Evolutionary conservation across 768 basidiomycete species (phyloP), one percentile per base, ranked within the genome.

Genomic region (Mycena pura): DNA sequence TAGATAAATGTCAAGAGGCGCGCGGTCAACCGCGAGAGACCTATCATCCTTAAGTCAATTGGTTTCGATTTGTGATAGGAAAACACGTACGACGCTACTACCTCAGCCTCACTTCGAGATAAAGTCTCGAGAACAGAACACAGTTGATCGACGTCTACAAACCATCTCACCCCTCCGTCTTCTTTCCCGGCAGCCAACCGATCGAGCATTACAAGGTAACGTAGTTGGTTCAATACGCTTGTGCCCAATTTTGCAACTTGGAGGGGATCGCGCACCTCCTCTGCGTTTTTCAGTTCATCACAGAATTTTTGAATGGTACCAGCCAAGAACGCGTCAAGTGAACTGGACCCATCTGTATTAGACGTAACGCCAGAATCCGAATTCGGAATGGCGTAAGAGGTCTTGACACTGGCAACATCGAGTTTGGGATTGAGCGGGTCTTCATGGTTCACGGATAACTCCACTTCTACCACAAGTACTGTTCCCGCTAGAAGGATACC

Each of bases 401-500:
- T 90, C 71, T 91, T 93, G 65, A 91, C 84, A 38, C 77, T 82
- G 0, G 82, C 80, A 22, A 87, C 81, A 21, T 72, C 73, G 24
- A 87, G 67, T 13, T 60, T 71, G 5, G 84, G 80, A 19, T 69
- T 69, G 15, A 69, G 63, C 0, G 76, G 70, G 43, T 81, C 70
- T 11, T 70, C 69, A 22, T 72, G 76, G 60, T 83, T 76, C 57
- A 87, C 72, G 14, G 77, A 69, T 63, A 93, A 83, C 65, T 91
- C 88, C 59, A 92, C 80, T 70, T 93, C 92, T 53, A 93, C 75
- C 31, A 93, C 91, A 10, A 93, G 76, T n/a, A 92, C 86, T 71
- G 91, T 91, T 2, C 92, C 92, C 4, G 86, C 92, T 34, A 92
- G 81, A 19, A 88, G 82, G 36, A 91, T 76, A 24, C 77, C 76